Evolutionary conservation across 495 filamentous ascomycete genomes (phyloP).

Genomic region (Penicillium coffeae): DNA sequence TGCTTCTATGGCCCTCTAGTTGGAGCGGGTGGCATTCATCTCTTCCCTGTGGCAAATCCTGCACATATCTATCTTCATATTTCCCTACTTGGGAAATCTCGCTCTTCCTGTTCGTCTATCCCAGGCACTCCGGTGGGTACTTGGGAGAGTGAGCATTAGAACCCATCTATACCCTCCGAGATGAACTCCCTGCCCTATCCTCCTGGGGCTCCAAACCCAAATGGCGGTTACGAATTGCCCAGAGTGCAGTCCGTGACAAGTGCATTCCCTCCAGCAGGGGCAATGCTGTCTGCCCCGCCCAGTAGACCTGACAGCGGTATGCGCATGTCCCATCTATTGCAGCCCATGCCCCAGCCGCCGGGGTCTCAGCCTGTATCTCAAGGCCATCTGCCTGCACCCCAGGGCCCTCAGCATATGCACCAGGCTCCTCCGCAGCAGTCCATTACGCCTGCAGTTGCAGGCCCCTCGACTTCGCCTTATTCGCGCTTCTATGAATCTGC

Average conservation of each 20-base stretch:
- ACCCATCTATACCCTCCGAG: neutral
- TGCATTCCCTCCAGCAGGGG: slow-evolving; percentile 29
- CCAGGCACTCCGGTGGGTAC: neutral
- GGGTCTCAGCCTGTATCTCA: no score
- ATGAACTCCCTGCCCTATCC: slow-evolving; percentile 28
- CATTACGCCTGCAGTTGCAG: slow-evolving; percentile 30
- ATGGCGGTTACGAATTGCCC: slow-evolving; percentile 31
- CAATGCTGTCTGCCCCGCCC: slow-evolving; percentile 42
- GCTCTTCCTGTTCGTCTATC: neutral
- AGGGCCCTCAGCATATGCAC: slow-evolving; percentile 45
- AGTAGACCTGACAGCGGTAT: slow-evolving; percentile 43
- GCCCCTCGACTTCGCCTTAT: slow-evolving; percentile 32
- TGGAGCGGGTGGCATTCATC: neutral
- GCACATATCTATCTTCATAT: neutral
- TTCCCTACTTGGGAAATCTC: neutral
- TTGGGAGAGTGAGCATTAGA: neutral
- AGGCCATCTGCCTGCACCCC: no score
- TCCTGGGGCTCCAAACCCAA: slow-evolving; percentile 14
- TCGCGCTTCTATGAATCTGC: slow-evolving; percentile 43
- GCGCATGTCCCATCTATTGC: slow-evolving; percentile 44
- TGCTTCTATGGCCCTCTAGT: neutral
- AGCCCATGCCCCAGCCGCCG: slow-evolving; percentile 33
- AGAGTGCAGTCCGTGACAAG: slow-evolving; percentile 40
- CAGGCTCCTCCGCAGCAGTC: slow-evolving; percentile 13
- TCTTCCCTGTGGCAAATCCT: neutral